phyloP scores from a whole-genome alignment of 2,329 filamentous ascomycete genomes.

The Teratosphaeria gauchensis region DNA sequence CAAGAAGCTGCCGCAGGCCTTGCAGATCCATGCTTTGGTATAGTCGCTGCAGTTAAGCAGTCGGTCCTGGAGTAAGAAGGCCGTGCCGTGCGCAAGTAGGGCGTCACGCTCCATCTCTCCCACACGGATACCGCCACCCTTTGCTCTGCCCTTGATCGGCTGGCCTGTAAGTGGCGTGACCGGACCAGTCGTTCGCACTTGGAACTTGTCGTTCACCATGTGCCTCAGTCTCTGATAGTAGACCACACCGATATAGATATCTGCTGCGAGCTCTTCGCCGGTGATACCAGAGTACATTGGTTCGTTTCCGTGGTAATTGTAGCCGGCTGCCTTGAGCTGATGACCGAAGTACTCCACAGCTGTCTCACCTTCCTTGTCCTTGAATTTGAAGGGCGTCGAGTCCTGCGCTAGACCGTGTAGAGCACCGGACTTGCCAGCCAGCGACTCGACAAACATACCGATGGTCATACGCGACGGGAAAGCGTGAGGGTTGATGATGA shows the following conservation, averaged over 20 bases:
- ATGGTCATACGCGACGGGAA: slow-evolving; percentile 99
- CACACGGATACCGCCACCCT: slow-evolving; percentile 95
- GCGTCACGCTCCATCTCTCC: slow-evolving; percentile 99
- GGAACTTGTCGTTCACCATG: slow-evolving; percentile 99
- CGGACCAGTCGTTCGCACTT: slow-evolving; percentile 90
- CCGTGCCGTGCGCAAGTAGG: slow-evolving; percentile 86
- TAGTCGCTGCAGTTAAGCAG: slow-evolving; percentile 97
- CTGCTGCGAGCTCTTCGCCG: slow-evolving; percentile 81
- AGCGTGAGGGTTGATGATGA: slow-evolving; percentile 98
- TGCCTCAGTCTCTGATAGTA: slow-evolving; percentile 97
- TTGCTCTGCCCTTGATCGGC: slow-evolving; percentile 92
- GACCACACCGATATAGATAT: slow-evolving; percentile 94
- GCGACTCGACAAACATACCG: slow-evolving; percentile 96
- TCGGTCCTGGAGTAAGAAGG: slow-evolving; percentile 88
- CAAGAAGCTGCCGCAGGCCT: slow-evolving; percentile 80
- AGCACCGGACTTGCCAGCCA: slow-evolving; percentile 89
- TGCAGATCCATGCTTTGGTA: slow-evolving; percentile 79
- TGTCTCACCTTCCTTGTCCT: slow-evolving; percentile 69
- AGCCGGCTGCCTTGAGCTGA: slow-evolving; percentile 88
- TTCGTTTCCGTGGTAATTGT: slow-evolving; percentile 97
- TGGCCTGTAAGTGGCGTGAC: slow-evolving; percentile 86
- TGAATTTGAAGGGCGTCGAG: slow-evolving; percentile 85
- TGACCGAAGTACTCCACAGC: slow-evolving; percentile 93
- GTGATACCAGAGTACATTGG: slow-evolving; percentile 98
- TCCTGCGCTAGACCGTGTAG: slow-evolving; percentile 95